Percentiles rank a stretch among this genome's conserved stretches.
Conservation (phyloP, 129 eudicot genomes). For the Arctium lappa region DNA sequence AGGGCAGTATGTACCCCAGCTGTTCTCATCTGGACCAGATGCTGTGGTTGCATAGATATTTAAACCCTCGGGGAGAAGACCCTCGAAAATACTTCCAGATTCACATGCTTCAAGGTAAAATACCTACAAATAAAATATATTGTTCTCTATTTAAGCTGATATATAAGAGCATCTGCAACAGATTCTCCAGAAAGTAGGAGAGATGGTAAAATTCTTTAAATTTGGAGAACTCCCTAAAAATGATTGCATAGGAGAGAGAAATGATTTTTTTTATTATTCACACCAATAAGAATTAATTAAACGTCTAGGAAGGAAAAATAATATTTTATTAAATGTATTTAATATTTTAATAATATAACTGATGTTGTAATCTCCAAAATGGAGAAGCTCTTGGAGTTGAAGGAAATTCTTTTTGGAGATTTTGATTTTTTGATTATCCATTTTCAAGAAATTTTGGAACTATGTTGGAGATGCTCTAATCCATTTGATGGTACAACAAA, state of each 20-base stretch:
- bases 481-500: not conserved
- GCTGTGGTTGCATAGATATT: constrained; percentile 98
- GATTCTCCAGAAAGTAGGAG: not conserved
- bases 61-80: constrained; percentile 78
- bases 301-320: not conserved
- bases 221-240: not conserved
- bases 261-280: not conserved
- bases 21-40: constrained; percentile 77
- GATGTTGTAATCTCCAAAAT: not conserved
- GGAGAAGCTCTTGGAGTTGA: not conserved
- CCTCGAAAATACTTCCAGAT: constrained; percentile 94
- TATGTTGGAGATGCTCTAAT: not conserved
- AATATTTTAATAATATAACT: not conserved
- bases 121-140: constrained; percentile 42
- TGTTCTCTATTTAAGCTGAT: not conserved
- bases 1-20: constrained; percentile 97
- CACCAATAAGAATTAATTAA: not conserved
- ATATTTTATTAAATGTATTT: not conserved
- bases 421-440: not conserved
- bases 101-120: constrained; percentile 98
- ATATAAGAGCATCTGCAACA: not conserved
- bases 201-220: not conserved
- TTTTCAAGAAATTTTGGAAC: not conserved
- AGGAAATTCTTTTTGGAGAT: not conserved
- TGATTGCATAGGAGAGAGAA: not conserved